These are phyloP conservation scores for Guyanaporus albipodus DNA, from an alignment of 768 basidiomycete species.

Conservation along the genomic window DNA sequence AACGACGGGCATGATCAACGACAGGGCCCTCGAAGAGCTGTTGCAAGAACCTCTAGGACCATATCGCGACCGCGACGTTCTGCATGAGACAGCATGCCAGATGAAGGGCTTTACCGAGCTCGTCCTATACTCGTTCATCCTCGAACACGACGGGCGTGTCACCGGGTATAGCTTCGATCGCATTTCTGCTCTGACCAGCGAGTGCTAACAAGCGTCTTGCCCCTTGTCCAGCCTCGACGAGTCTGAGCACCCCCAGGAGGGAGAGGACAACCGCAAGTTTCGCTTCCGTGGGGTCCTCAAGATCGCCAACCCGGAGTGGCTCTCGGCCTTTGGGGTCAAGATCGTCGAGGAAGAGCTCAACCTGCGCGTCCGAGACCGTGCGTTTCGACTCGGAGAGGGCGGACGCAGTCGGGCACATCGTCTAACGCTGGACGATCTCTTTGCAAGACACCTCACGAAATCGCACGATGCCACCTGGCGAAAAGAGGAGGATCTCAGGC, in stretches of 20 bases:
- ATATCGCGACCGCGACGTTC: slow-evolving; percentile 26
- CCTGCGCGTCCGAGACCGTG: slow-evolving; percentile 33
- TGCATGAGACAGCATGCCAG: slow-evolving; percentile 19
- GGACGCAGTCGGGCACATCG: slow-evolving; percentile 14
- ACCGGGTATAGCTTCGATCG: slow-evolving; percentile 20
- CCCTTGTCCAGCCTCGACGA: slow-evolving; percentile 41
- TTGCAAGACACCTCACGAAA: slow-evolving; percentile 18
- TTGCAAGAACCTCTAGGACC: slow-evolving; percentile 29
- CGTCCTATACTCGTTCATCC: slow-evolving; percentile 28
- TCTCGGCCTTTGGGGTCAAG: slow-evolving; percentile 43
- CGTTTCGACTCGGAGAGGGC: slow-evolving; percentile 16
- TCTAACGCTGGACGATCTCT: slow-evolving; percentile 37
- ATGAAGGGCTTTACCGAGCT: slow-evolving; percentile 8
- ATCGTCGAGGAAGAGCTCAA: slow-evolving; percentile 44
- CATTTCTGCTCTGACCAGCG: not conserved
- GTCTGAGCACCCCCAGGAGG: slow-evolving; percentile 37
- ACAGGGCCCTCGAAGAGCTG: slow-evolving; percentile 20
- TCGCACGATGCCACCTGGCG: slow-evolving; percentile 13
- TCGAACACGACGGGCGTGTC: slow-evolving; percentile 25
- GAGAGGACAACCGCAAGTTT: slow-evolving; percentile 33
- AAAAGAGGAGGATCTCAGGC: slow-evolving; percentile 16
- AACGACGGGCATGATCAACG: slow-evolving; percentile 13
- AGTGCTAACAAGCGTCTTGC: not conserved
- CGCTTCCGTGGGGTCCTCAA: slow-evolving; percentile 51
- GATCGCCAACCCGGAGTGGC: slow-evolving; percentile 44